Evolutionary conservation across 2,329 filamentous ascomycete genomes (phyloP).

Genomic region (Fusarium floridanum): DNA sequence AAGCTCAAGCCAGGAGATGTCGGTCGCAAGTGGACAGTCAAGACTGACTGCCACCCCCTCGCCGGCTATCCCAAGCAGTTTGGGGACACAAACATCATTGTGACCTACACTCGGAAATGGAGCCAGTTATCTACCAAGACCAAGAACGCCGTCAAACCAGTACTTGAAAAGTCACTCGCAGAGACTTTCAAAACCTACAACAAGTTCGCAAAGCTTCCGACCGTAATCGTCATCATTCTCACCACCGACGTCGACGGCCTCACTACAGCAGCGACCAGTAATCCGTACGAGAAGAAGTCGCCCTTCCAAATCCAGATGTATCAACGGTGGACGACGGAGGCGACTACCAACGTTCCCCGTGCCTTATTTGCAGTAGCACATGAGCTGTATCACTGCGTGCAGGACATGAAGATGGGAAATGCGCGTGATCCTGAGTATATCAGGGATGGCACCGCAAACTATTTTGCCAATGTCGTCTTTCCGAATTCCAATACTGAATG

Average conservation of each 20-base stretch:
- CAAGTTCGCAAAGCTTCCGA: slow-evolving; percentile 16
- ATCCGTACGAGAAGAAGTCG: slow-evolving; percentile 2
- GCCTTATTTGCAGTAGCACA: slow-evolving; percentile 23
- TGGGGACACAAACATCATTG: slow-evolving; percentile 11
- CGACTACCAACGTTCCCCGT: background rate
- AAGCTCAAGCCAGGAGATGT: background rate
- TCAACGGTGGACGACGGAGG: slow-evolving; percentile 16
- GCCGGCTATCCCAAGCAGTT: slow-evolving; percentile 21
- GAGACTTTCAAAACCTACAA: slow-evolving; percentile 19
- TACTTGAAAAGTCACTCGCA: slow-evolving; percentile 16
- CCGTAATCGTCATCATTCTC: slow-evolving; percentile 16
- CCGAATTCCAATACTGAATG: slow-evolving; percentile 22
- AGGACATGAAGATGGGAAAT: slow-evolving; percentile 1
- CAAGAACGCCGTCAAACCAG: background rate
- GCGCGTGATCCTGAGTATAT: slow-evolving; percentile 5
- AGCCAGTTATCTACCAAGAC: background rate
- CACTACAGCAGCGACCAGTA: slow-evolving; percentile 5
- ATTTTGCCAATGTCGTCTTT: slow-evolving; percentile 33
- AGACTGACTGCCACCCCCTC: slow-evolving; percentile 13
- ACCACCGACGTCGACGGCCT: background rate
- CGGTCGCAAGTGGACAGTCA: slow-evolving; percentile 9
- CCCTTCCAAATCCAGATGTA: slow-evolving; percentile 22
- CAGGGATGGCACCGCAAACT: slow-evolving; percentile 28
- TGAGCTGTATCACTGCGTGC: slow-evolving; percentile 35
- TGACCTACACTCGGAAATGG: slow-evolving; percentile 27